Percentiles rank a stretch among this genome's conserved stretches.
phyloP scores from a whole-genome alignment of 108 stramenopile species.

The Fragilariopsis cylindrus region DNA sequence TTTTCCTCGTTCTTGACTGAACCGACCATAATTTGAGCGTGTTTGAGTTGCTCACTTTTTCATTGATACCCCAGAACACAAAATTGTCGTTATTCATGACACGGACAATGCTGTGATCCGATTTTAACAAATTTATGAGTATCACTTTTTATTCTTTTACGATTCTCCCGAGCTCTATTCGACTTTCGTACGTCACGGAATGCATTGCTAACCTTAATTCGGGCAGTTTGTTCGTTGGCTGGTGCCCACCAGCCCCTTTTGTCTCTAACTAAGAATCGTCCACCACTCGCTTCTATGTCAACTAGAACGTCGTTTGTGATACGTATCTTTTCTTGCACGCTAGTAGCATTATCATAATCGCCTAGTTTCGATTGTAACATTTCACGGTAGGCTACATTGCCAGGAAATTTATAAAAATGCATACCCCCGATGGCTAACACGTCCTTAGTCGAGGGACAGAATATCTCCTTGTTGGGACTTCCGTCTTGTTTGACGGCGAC shows the following conservation, averaged over 20 bases:
- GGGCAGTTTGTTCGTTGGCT: conserved; percentile 1
- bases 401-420: conserved; percentile 10
- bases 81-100: no score
- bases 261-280: conserved; percentile 13
- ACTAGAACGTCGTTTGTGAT: conserved; percentile 12
- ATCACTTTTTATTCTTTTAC: conserved; percentile 11
- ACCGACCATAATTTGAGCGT: no score
- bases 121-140: not conserved
- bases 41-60: no score
- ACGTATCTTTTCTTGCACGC: conserved; percentile 4
- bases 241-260: conserved; percentile 14
- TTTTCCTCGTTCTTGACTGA: no score
- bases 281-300: not conserved
- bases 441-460: conserved; percentile 10
- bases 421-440: conserved; percentile 3
- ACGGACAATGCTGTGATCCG: not conserved
- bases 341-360: not conserved
- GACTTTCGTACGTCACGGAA: conserved; percentile 18
- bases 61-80: no score
- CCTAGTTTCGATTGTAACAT: conserved; percentile 1
- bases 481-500: not conserved
- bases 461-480: not conserved
- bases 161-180: conserved; percentile 3
- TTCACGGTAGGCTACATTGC: conserved; percentile 11
- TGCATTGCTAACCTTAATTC: conserved; percentile 13